Evolutionary conservation across 495 filamentous ascomycete genomes (phyloP), one percentile per base, ranked within the genome.

Genomic region (Aspergillus hancockii): DNA sequence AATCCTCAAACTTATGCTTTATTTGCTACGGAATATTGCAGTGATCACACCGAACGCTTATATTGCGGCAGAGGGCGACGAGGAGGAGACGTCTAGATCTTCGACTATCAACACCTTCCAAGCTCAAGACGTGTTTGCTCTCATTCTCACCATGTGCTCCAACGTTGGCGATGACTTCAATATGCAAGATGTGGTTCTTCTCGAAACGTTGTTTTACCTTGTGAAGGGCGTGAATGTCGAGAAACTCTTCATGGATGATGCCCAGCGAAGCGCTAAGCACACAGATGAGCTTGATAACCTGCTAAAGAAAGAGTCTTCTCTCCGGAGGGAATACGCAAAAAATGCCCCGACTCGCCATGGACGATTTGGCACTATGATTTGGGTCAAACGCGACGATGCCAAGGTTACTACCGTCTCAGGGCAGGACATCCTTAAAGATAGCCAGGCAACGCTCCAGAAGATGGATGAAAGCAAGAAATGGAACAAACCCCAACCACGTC

Each of bases 311-410:
- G 95, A 99, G 70, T 85, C 85, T 3, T 85, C 85, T 8, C 88
- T 96, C 83, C 83, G 89, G 47, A 83, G 88, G 59, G 83, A 87
- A 51, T 90, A 96, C 66, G 84, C 86, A 36, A 88, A 86, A 62
- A 87, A 88, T 63, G 90, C 90, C 7, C 91, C 92, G 2, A 92
- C 92, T 8, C 77, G 95, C 36, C 95, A 99, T 70, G 95, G 92
- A 61, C 82, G 95, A 53, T 99, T 97, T 68, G 95, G 95, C 1
- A 96, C 92, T 14, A 97, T 97, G 88, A 88, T 96, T 19, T 98
- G 95, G 94, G 86, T 99, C 41, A 91, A 97, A 75, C 81, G 91
- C 52, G 89, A 90, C 55, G 90, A 94, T 67, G 78, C 81, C 8
- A 90, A 89, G 63, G 79, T 93, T 49, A 87, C 90, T 7, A 93